A percentile compares a stretch with the other conserved stretches of the same genome.
These are phyloP conservation scores for Pouteria campechiana DNA, from an alignment of 179 eudicot species.

Conservation along the genomic window DNA sequence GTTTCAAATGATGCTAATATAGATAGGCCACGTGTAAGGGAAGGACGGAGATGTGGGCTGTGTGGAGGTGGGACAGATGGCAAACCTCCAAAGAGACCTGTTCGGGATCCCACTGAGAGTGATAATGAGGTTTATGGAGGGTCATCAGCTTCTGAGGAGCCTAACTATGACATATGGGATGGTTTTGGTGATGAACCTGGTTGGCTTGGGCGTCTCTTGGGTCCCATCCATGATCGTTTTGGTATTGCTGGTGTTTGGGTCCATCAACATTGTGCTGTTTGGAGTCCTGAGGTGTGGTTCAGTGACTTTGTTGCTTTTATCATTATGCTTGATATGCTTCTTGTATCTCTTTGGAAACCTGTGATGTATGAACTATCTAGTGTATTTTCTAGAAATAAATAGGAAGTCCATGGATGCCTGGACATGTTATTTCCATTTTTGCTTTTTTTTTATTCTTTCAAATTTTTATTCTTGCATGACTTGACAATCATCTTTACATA, in stretches of 20 bases:
- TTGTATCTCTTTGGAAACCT: no score
- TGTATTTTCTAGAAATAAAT: no score
- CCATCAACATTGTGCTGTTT: slow-evolving; percentile 96
- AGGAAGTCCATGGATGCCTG: no score
- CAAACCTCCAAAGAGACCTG: slow-evolving; percentile 72
- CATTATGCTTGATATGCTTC: no score
- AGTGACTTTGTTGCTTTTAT: slow-evolving; percentile 1
- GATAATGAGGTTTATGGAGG: slow-evolving; percentile 84
- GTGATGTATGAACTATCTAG: no score
- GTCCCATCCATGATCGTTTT: slow-evolving; percentile 83
- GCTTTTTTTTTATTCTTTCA: no score
- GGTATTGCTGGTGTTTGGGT: slow-evolving; percentile 99
- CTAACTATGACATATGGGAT: slow-evolving; percentile 73
- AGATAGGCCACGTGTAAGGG: slow-evolving; percentile 34
- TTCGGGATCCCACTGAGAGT: slow-evolving; percentile 64
- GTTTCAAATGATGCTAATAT: slow-evolving; percentile 13
- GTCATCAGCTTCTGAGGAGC: slow-evolving; percentile 77
- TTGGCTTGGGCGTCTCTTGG: slow-evolving; percentile 90
- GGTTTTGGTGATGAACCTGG: slow-evolving; percentile 95
- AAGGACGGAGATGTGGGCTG: slow-evolving; percentile 83
- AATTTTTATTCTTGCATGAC: no score
- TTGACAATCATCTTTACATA: no score
- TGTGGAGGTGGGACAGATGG: slow-evolving; percentile 91
- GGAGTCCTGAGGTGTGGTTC: slow-evolving; percentile 96
- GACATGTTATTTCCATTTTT: no score